These are phyloP conservation scores for Orbilia ellipsospora DNA, from an alignment of 2,329 filamentous ascomycete species.

Conservation along the genomic window DNA sequence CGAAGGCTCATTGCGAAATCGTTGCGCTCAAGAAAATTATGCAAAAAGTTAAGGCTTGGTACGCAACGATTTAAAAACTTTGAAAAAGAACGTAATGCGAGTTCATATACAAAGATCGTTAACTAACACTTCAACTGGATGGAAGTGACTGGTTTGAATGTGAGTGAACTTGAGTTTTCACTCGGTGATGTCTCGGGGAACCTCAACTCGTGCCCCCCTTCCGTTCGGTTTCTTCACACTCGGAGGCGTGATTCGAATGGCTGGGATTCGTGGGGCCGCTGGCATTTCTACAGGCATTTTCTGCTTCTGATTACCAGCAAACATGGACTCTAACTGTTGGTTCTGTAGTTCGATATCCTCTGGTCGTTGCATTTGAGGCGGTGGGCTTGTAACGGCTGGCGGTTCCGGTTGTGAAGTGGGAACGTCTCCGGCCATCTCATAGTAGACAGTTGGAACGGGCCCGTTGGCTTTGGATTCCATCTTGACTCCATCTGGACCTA, in stretches of 20 bases:
- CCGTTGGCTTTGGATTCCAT: constrained; percentile 45
- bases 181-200: constrained; percentile 20
- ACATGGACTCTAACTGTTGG: constrained; percentile 38
- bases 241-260: constrained; percentile 44
- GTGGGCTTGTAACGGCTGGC: constrained; percentile 12
- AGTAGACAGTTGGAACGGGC: constrained; percentile 44
- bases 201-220: constrained; percentile 13
- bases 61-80: no score
- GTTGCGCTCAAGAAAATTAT: no score
- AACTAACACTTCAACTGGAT: background rate
- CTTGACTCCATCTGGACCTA: constrained; percentile 34
- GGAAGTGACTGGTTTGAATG: no score
- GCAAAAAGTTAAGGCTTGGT: no score
- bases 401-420: constrained; percentile 3
- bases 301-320: constrained; percentile 27
- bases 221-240: constrained; percentile 42
- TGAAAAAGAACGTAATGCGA: no score
- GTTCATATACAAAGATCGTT: no score
- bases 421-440: constrained; percentile 47
- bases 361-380: constrained; percentile 23
- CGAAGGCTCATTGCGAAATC: no score
- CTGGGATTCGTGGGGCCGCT: constrained; percentile 41
- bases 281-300: constrained; percentile 44
- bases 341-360: constrained; percentile 38
- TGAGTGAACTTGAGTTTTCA: background rate